Percentiles rank a stretch among this genome's conserved stretches.
phyloP scores from a whole-genome alignment of 441 rosid species.

The Brassica hybrid region DNA sequence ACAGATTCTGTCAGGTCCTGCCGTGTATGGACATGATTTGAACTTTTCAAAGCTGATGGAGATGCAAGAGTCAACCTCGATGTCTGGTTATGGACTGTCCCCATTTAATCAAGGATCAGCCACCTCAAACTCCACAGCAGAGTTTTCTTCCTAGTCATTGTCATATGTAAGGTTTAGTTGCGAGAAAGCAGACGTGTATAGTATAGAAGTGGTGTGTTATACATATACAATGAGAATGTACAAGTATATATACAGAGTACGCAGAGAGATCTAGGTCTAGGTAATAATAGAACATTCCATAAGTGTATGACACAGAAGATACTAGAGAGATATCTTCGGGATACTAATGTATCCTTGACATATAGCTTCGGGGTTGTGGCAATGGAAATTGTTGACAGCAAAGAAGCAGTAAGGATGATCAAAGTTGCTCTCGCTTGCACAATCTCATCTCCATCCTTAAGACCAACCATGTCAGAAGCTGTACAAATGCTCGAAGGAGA shows the following conservation, averaged over 20 bases:
- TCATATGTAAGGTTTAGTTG: neutral
- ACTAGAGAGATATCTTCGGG: too few relatives aligned
- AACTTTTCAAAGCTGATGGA: constrained; percentile 9
- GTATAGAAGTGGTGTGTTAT: too few relatives aligned
- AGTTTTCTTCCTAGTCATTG: neutral
- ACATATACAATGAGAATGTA: too few relatives aligned
- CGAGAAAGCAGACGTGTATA: neutral
- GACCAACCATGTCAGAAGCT: neutral
- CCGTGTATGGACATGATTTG: constrained; percentile 8
- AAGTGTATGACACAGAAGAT: neutral
- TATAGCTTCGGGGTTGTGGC: neutral
- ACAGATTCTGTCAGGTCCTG: constrained; percentile 44
- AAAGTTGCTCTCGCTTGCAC: neutral
- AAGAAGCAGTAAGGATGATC: neutral
- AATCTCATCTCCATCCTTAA: neutral
- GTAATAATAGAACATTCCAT: neutral
- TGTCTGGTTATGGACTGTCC: constrained; percentile 6
- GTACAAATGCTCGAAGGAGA: neutral
- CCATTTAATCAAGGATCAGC: constrained; percentile 13
- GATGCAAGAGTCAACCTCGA: neutral
- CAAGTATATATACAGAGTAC: too few relatives aligned
- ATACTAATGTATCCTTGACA: too few relatives aligned
- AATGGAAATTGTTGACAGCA: neutral
- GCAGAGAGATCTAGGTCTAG: too few relatives aligned
- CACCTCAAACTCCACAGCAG: constrained; percentile 2